Evolutionary conservation across 192 early-diverging fungal genomes (phyloP), one percentile per base, ranked within the genome.

Genomic region (Coemansia sp.): DNA sequence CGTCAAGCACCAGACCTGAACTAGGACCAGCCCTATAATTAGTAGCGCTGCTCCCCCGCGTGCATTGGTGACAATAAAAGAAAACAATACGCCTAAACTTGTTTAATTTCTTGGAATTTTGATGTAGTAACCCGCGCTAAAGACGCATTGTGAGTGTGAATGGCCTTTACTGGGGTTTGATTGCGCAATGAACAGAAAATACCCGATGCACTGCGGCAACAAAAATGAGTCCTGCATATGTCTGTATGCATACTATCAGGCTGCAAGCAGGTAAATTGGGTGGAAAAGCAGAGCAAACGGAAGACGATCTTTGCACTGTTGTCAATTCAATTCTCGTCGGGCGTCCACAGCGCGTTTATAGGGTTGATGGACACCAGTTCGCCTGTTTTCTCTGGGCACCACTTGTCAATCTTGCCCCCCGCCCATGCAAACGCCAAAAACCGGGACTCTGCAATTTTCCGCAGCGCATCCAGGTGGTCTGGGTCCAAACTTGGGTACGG

Each of bases 381-480:
- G 26, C 74, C 71, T 10, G 72, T 23, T 17, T 68, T 56, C 47
- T 78, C 78, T n/a, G 65, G 62, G 40, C 85, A 82, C 85, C 85
- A 88, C 9, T 68, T 62, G 22, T 72, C 37, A 3, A 60, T 54
- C 59, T 64, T 75, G 9, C 75, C 78, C 8, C 78, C 49, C 15
- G 85, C 47, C 87, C 87, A 88, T 0, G 72, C 71, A 59, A 88
- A 78, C 2, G 87, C 83, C 28, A 84, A 61, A 28, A 86, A 74
- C 21, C 87, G 79, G 25, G 76, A 70, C 65, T 86, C 84, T 3
- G 84, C 78, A 55, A 85, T 79, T 51, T 83, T 81, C 17, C 78
- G 65, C 21, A 81, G 71, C 3, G 78, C 62, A 21, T 81, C 78
- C 20, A 53, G 66, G 48, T 81, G 72, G 37, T 66, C 52, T 15